Evolutionary conservation across 2,329 filamentous ascomycete genomes (phyloP).

Genomic region (Verticillium zaregamsianum): DNA sequence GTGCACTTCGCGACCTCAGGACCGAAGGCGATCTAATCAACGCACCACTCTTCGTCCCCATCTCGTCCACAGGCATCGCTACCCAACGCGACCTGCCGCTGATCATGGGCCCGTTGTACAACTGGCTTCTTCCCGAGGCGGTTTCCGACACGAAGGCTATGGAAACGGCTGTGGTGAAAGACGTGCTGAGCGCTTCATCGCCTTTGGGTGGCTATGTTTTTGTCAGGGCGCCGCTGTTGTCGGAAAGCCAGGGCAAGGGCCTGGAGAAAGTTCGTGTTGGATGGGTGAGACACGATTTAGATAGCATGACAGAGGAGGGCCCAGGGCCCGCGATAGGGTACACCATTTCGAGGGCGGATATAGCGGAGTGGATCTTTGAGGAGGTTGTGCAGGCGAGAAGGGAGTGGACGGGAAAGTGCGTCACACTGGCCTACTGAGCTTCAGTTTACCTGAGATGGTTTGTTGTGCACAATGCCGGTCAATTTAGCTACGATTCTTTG

Average conservation of each 20-base stretch:
- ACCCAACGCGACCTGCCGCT: background rate
- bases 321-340: conserved; percentile 1
- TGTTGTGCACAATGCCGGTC: too few relatives aligned
- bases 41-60: background rate
- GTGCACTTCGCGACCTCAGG: background rate
- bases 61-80: conserved; percentile 1
- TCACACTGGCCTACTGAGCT: background rate
- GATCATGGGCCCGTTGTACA: conserved; percentile 3
- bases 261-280: conserved; percentile 1
- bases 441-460: background rate
- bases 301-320: background rate
- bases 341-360: background rate
- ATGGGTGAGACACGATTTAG: conserved; percentile 1
- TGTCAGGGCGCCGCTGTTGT: conserved; percentile 3
- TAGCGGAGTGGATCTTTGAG: conserved; percentile 7
- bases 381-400: conserved; percentile 1
- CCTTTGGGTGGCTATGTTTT: conserved; percentile 5
- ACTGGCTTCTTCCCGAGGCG: conserved; percentile 3
- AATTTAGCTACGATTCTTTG: too few relatives aligned
- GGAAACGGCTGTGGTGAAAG: background rate
- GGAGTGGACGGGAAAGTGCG: background rate
- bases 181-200: background rate
- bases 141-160: conserved; percentile 1
- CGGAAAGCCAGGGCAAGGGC: background rate
- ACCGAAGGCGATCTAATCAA: background rate